These are phyloP conservation scores for Nakaseomyces nivariensis DNA, from an alignment of 1,139 yeast genomes.

Conservation along the genomic window DNA sequence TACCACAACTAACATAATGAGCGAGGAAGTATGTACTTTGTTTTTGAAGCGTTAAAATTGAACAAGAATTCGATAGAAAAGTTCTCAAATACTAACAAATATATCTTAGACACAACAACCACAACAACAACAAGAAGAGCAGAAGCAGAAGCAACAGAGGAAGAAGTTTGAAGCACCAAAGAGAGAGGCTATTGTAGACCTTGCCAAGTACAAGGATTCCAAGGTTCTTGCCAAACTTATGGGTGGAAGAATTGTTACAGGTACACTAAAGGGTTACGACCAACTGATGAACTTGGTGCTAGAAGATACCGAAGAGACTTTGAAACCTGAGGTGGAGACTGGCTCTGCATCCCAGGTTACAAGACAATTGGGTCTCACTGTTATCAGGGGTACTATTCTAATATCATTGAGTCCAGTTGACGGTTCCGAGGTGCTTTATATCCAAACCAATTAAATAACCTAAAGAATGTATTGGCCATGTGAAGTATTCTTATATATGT, in stretches of 20 bases:
- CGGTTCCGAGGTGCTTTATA: slow-evolving; percentile 59
- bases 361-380: slow-evolving; percentile 63
- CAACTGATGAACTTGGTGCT: slow-evolving; percentile 88
- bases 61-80: not conserved
- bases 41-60: too few species aligned
- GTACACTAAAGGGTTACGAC: slow-evolving; percentile 79
- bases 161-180: slow-evolving; percentile 63
- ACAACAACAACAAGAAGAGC: not conserved
- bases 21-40: not conserved
- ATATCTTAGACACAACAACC: not conserved
- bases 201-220: slow-evolving; percentile 68
- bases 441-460: slow-evolving; percentile 22
- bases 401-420: slow-evolving; percentile 76
- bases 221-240: slow-evolving; percentile 67
- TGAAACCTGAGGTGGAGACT: slow-evolving; percentile 50
- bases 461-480: too few species aligned
- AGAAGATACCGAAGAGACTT: slow-evolving; percentile 67
- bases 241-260: slow-evolving; percentile 80
- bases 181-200: slow-evolving; percentile 81
- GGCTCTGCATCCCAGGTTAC: slow-evolving; percentile 40
- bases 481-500: too few species aligned
- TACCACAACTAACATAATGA: not conserved
- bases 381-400: slow-evolving; percentile 77
- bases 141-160: slow-evolving; percentile 30
- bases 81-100: too few species aligned